Evolutionary conservation across 495 filamentous ascomycete genomes (phyloP), one percentile per base, ranked within the genome.

Genomic region (Sphaerosporella brunnea): DNA sequence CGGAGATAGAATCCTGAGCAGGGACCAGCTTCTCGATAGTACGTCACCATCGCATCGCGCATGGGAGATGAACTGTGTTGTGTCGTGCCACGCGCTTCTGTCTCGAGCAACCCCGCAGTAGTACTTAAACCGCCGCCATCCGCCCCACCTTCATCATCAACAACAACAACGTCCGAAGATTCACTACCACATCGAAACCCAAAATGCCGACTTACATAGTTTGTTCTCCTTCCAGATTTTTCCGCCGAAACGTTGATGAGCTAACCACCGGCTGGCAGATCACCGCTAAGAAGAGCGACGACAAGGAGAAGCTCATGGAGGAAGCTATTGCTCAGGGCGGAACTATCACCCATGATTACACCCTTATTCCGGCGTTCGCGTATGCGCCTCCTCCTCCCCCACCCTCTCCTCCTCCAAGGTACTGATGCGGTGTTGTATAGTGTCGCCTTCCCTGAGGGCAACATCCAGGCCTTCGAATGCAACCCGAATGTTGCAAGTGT

Each of bases 321-420:
- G 55, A 73, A 1, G 78, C 75, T 42, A 63, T 57, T 36, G 67
- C 73, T 24, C 73, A 84, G 54, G 87, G 87, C 49, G 90, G 87
- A 50, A 73, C 70, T 58, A 86, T 95, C 65, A 74, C 65, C 44
- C 75, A 87, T 54, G 82, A 87, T 60, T 94, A 82, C 69, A 77
- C 64, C 30, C 62, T 96, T 51, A 84, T 92, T 68, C 88, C 84
- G 64, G 84, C 82, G 32, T 94, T 95, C 69, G 77, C 79, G 90
- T 95, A 75, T 58, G 81, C 60, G 19, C 23, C 16, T 46, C 19
- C 23, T 42, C 8, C 15, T 54, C 18, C 48, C 37, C 37, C 48
- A 24, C 34, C 37, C 2, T 34, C 48, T 28, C 11, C 43, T 18
- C 30, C 32, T 2, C 47, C 11, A 11, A 28, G 18, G 34, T 45